phyloP scores from a whole-genome alignment of 345 rosid genomes.

The Moringa oleifera region DNA sequence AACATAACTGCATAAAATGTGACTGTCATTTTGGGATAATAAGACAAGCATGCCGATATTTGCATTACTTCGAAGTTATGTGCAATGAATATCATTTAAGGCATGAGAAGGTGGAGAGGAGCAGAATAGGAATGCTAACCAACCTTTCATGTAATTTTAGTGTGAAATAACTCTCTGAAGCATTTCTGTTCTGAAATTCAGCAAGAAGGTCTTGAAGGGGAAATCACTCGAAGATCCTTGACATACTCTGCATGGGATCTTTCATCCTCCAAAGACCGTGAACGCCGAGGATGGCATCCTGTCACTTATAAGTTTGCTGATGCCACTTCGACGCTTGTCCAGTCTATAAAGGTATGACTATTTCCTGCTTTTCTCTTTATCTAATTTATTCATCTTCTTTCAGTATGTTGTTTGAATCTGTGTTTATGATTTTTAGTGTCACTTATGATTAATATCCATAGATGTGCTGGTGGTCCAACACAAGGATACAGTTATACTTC shows the following conservation, averaged over 20 bases:
- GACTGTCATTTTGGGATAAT: too few species aligned
- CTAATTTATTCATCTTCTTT: neutral
- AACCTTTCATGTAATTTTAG: neutral
- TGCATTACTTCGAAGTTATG: neutral
- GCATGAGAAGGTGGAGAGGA: neutral
- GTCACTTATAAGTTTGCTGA: slow-evolving; percentile 74
- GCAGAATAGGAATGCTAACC: neutral
- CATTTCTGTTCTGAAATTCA: slow-evolving; percentile 22
- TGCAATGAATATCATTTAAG: neutral
- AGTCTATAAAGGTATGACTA: slow-evolving; percentile 63
- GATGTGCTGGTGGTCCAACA: too few species aligned
- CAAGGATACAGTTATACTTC: too few species aligned
- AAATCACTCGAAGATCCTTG: slow-evolving; percentile 71
- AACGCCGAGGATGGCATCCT: slow-evolving; percentile 96
- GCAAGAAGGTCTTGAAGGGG: slow-evolving; percentile 81
- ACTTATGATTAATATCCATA: too few species aligned
- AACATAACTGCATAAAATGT: too few species aligned
- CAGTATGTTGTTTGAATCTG: too few species aligned
- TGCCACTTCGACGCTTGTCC: slow-evolving; percentile 63
- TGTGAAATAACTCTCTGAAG: slow-evolving; percentile 5
- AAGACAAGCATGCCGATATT: too few species aligned
- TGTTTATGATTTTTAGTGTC: too few species aligned
- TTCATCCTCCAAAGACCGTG: slow-evolving; percentile 62
- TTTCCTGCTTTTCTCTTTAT: neutral
- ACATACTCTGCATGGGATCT: slow-evolving; percentile 86